phyloP scores from a whole-genome alignment of 306 rosid genomes.

The Pyrus communis region DNA sequence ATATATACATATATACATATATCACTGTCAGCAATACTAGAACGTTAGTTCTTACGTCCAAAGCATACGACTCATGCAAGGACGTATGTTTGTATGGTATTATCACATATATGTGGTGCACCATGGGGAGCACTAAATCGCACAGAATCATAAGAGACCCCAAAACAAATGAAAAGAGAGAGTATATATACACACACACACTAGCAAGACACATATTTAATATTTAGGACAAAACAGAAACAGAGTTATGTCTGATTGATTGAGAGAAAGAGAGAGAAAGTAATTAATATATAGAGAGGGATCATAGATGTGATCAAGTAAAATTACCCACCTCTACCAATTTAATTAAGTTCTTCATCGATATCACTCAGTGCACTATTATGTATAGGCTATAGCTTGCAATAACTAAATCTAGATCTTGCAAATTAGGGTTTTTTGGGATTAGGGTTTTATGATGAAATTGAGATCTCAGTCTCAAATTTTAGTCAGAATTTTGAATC shows the following conservation, averaged over 20 bases:
- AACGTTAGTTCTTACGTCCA: not conserved
- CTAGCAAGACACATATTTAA: conserved; percentile 36
- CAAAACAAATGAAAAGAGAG: conserved; percentile 30
- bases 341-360: not conserved
- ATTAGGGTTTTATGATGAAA: conserved; percentile 23
- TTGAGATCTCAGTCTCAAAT: not conserved
- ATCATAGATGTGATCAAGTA: not conserved
- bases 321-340: not conserved
- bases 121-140: conserved; percentile 67
- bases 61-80: conserved; percentile 7
- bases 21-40: not conserved
- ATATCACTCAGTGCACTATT: not conserved
- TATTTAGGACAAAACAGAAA: conserved; percentile 34
- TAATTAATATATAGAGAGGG: conserved; percentile 16
- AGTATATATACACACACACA: not conserved
- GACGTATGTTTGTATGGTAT: conserved; percentile 1
- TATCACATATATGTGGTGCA: conserved; percentile 25
- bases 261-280: conserved; percentile 20
- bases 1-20: not conserved
- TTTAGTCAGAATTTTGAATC: not conserved
- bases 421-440: conserved; percentile 47
- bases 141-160: conserved; percentile 39
- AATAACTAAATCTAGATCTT: not conserved
- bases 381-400: not conserved
- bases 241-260: conserved; percentile 47